Evolutionary conservation across 73 alveolate genomes (phyloP).

Genomic region (Paramecium primaurelia): DNA sequence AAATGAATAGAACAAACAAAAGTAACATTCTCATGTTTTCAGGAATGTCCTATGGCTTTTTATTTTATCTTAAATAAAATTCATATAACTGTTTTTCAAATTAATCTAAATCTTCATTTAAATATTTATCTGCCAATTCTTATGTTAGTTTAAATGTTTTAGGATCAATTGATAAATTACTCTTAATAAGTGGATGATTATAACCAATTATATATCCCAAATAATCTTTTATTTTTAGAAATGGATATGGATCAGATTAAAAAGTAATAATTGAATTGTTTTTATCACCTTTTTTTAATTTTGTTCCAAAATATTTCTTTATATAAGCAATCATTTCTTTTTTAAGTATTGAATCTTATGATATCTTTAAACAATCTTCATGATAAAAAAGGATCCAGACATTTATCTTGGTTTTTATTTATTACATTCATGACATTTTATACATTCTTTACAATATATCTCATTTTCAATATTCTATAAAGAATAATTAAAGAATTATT

Average conservation of each 20-base stretch:
- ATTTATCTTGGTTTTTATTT: background rate
- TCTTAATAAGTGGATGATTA: background rate
- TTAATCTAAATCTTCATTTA: background rate
- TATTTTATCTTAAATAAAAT: background rate
- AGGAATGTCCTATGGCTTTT: background rate
- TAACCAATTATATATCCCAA: background rate
- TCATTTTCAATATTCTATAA: background rate
- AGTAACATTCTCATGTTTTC: background rate
- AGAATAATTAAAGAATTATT: background rate
- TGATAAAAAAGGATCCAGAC: background rate
- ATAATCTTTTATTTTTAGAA: background rate
- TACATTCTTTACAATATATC: background rate
- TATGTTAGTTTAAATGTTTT: background rate
- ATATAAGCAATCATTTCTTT: background rate
- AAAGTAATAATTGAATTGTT: background rate
- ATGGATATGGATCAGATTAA: background rate
- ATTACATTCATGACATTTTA: background rate
- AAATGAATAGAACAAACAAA: background rate
- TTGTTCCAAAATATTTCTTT: background rate
- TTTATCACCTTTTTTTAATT: background rate
- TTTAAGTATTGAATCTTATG: background rate
- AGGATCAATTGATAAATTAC: background rate
- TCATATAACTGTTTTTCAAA: background rate
- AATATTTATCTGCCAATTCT: background rate
- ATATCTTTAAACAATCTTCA: background rate